These are phyloP conservation scores for Eutrema yunnanense DNA, from an alignment of 345 rosid species.

Conservation along the genomic window DNA sequence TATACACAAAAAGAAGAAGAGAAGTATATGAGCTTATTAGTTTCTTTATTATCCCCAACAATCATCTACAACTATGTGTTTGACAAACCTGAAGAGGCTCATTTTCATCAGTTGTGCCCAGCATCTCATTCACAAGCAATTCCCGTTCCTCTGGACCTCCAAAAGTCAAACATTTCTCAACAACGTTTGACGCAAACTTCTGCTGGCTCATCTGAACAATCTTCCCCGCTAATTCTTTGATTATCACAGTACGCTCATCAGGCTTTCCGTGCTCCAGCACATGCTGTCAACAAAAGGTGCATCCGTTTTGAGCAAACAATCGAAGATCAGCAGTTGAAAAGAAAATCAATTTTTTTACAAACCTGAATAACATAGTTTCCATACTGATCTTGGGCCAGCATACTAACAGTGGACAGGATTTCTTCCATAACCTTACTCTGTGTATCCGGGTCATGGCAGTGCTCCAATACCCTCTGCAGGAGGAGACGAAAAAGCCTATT, in stretches of 20 bases:
- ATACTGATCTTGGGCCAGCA: conserved; percentile 96
- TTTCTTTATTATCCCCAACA: background rate
- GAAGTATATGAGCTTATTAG: background rate
- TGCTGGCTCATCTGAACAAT: conserved; percentile 98
- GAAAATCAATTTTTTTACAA: conserved; percentile 12
- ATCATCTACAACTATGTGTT: background rate
- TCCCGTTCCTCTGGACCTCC: conserved; percentile 74
- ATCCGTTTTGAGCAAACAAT: background rate
- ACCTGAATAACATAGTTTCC: conserved; percentile 99
- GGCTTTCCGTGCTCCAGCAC: conserved; percentile 95
- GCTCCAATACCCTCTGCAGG: conserved; percentile 85
- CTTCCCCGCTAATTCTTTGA: conserved; percentile 71
- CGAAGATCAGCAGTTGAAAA: background rate
- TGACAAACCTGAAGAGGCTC: conserved; percentile 94
- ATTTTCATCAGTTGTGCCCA: conserved; percentile 90
- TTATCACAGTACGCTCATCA: conserved; percentile 72
- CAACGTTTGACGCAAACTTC: conserved; percentile 96
- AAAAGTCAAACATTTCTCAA: conserved; percentile 85
- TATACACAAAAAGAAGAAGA: conserved; percentile 2
- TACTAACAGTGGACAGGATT: conserved; percentile 67
- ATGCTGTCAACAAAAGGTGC: conserved; percentile 44
- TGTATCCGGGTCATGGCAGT: conserved; percentile 65
- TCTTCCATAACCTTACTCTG: conserved; percentile 90
- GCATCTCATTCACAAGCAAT: conserved; percentile 85
- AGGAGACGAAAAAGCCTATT: background rate